These are phyloP conservation scores for Claviceps cyperi DNA, from an alignment of 2,329 filamentous ascomycete genomes.

Conservation along the genomic window DNA sequence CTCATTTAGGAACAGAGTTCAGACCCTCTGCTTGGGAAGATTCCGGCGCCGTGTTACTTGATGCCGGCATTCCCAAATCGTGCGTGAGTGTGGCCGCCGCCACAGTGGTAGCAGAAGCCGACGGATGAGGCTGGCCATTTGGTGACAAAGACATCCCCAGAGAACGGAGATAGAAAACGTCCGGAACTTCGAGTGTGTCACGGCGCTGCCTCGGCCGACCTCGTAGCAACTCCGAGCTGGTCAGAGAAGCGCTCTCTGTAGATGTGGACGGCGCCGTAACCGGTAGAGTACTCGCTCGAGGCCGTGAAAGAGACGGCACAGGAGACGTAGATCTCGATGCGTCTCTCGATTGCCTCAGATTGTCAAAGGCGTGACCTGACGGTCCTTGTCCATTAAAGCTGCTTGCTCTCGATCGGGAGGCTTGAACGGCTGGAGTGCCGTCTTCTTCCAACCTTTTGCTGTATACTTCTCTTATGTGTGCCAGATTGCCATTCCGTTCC, in stretches of 20 bases:
- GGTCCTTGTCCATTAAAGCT: constrained; percentile 18
- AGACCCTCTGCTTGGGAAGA: too few relatives aligned
- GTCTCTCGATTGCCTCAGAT: not conserved
- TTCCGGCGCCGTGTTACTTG: not conserved
- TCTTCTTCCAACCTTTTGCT: constrained; percentile 19
- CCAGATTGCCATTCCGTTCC: constrained; percentile 13
- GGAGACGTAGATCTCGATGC: constrained; percentile 4
- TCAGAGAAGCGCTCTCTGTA: not conserved
- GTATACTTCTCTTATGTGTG: constrained; percentile 25
- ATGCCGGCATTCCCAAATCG: not conserved
- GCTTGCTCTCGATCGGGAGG: constrained; percentile 18
- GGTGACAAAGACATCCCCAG: not conserved
- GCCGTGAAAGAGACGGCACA: not conserved
- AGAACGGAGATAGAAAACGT: not conserved
- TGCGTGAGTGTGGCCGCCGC: not conserved
- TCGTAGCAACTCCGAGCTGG: not conserved
- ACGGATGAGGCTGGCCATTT: not conserved
- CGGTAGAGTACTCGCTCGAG: constrained; percentile 5
- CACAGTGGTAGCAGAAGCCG: not conserved
- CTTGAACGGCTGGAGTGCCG: constrained; percentile 15
- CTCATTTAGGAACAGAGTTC: too few relatives aligned
- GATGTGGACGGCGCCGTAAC: constrained; percentile 1
- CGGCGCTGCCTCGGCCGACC: constrained; percentile 5
- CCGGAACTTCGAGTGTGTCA: constrained; percentile 9
- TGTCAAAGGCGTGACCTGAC: constrained; percentile 3